Base-by-base conservation (phyloP, 2,329 filamentous ascomycete species). In the Colletotrichum trifolii region DNA sequence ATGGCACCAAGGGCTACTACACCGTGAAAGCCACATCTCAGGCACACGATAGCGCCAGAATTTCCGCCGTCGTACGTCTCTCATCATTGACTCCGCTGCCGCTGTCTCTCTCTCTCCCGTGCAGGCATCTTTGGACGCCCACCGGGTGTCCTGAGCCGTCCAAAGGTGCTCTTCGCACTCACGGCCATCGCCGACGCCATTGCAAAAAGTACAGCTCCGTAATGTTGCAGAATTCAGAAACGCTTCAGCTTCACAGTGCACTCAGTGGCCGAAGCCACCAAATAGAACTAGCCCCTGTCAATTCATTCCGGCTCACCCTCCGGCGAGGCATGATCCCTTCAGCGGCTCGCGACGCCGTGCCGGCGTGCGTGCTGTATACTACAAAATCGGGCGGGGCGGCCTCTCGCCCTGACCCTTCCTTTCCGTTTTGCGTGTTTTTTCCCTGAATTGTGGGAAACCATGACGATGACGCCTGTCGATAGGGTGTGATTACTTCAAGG, bases 251-350 rank as follows among this genome's bases (percentile, higher is more conserved):
- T 17, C 17, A 17, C 17, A 17, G 17, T 17, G 17, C 17, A 17
- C 17, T 17, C 15, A 63, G 47, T 35, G 39, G 12, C 60, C 60
- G 40, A 36, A 58, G 36, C 52, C 8, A 58, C 38, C 46, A 63
- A 58, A 58, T 40, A 17, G 54, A 53, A 64, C 55, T 15, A 36
- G 36, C 43, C 48, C 42, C 48, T 60, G 48, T 38, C 55, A 48
- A 36, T 12, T 36, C 43, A 42, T 60, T 38, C 49, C 60, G 60
- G 47, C 60, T 43, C 25, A 13, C 46, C 47, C 48, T 53, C 47
- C 39, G 55, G 60, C 36, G 48, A 54, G 38, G 42, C 55, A 60
- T 54, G 13, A 54, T 54, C 48, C 55, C 48, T 64, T 38, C 35
- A 25, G 35, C 38, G 45, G 3, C 8, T 48, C 25, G 8, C 34